Evolutionary conservation across 805 yeast genomes (phyloP), one percentile per base, ranked within the genome.

Genomic region (Kluyveromyces lactis): DNA sequence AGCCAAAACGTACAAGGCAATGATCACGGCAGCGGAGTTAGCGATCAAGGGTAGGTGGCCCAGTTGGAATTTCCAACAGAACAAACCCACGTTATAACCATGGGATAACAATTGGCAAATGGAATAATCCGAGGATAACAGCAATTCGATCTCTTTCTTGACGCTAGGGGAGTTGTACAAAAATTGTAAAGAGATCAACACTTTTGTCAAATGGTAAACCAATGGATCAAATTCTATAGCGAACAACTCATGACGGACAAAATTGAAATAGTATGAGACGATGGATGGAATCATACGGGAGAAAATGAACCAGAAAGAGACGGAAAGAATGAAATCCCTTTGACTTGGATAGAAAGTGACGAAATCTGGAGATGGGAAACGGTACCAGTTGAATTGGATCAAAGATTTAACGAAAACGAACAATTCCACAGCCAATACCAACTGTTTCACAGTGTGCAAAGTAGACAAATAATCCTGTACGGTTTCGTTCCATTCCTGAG

Each of bases 171-270:
- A 31, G 37, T 41, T 35, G 26, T 47, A 44, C 34, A 47, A 17
- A 15, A 53, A 39, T 11, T 48, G 38, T 32, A 50, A 42, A 36
- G 51, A 43, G 12, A 54, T 29, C 16, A 55, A 37, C 4, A 43
- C 46, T 37, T 53, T 57, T n/a, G 51, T 28, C 17, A 57, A 26
- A 40, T 55, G 52, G 42, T 49, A 46, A n/a, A 51, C 48, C 59
- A 57, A 53, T 16, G 60, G 62, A 39, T 57, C 62, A 24, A 55
- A 30, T 26, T 50, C 49, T 26, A 57, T 47, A 29, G 46, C 38
- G 35, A 42, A 42, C 26, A 52, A 40, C 24, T 55, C 61, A 39
- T 55, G 53, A 32, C 61, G 55, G 13, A 55, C 51, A 32, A 57
- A 57, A 41, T 57, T 57, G 45, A 57, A 33, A 40, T 56, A 57